Conservation (phyloP, 306 rosid genomes). For the Casuarina equisetifolia region DNA sequence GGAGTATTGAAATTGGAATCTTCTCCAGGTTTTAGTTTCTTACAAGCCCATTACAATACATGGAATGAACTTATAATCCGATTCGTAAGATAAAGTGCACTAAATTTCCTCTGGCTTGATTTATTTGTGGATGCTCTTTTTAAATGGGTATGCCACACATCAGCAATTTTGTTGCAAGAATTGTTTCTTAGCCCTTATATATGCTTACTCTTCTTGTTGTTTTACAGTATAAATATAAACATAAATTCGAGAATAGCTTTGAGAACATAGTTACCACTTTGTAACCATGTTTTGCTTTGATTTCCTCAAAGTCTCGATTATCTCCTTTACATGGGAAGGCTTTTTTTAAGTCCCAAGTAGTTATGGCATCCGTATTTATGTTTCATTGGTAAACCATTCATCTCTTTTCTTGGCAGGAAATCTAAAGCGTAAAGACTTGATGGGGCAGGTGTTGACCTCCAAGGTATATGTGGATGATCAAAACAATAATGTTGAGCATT, state of each 20-base stretch:
- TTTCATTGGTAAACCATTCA: background rate
- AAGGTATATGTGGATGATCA: constrained; percentile 31
- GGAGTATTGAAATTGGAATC: background rate
- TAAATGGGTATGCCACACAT: constrained; percentile 39
- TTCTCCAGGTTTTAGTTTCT: constrained; percentile 43
- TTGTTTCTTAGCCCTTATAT: background rate
- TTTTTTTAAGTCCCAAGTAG: background rate
- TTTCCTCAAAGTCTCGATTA: background rate
- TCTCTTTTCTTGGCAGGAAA: constrained; percentile 27
- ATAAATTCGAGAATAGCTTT: no score
- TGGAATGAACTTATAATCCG: constrained; percentile 31
- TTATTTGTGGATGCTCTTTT: constrained; percentile 32
- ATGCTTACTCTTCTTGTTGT: background rate
- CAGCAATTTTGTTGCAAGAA: background rate
- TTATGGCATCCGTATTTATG: background rate
- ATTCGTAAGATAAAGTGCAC: constrained; percentile 27
- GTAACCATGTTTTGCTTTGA: background rate
- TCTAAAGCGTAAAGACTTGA: constrained; percentile 44
- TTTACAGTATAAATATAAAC: background rate
- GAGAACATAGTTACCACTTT: background rate
- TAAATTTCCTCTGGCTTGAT: background rate
- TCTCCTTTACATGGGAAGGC: no score
- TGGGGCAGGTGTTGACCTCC: constrained; percentile 41
- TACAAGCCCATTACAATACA: constrained; percentile 35
- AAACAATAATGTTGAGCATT: constrained; percentile 1